phyloP scores from a whole-genome alignment of 1,284 basidiomycete species.

The Rhodotorula sp. region DNA sequence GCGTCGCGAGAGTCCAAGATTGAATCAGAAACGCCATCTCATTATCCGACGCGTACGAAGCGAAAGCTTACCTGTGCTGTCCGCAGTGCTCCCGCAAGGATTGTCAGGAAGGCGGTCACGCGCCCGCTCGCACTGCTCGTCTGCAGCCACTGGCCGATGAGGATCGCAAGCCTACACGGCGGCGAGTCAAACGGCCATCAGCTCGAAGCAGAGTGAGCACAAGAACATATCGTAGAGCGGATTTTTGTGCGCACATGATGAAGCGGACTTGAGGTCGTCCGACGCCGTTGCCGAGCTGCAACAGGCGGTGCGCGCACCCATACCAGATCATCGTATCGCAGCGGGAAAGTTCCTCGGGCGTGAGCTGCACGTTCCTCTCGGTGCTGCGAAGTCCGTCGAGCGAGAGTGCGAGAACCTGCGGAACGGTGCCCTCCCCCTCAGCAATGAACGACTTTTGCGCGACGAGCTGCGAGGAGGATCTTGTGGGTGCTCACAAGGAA shows the following conservation, averaged over 20 bases:
- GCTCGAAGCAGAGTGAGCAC: neutral
- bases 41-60: neutral
- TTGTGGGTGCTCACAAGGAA: conserved; percentile 21
- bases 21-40: neutral
- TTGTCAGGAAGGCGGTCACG: conserved; percentile 22
- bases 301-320: conserved; percentile 24
- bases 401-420: conserved; percentile 24
- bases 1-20: no score
- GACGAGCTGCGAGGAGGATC: neutral
- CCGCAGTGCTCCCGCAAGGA: conserved; percentile 21
- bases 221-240: no score
- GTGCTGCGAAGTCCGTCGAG: conserved; percentile 29
- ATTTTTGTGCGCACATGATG: conserved; percentile 20
- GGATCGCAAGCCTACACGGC: conserved; percentile 9
- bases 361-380: neutral
- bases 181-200: no score
- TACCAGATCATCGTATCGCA: conserved; percentile 26
- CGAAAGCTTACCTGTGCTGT: conserved; percentile 13
- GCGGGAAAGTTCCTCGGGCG: conserved; percentile 8
- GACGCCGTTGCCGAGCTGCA: conserved; percentile 27
- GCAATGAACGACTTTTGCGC: neutral
- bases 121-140: conserved; percentile 14
- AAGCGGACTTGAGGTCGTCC: conserved; percentile 28
- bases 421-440: neutral
- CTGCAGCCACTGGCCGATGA: conserved; percentile 28